Base-by-base conservation (phyloP, 441 rosid species). In the Melastoma candidum region DNA sequence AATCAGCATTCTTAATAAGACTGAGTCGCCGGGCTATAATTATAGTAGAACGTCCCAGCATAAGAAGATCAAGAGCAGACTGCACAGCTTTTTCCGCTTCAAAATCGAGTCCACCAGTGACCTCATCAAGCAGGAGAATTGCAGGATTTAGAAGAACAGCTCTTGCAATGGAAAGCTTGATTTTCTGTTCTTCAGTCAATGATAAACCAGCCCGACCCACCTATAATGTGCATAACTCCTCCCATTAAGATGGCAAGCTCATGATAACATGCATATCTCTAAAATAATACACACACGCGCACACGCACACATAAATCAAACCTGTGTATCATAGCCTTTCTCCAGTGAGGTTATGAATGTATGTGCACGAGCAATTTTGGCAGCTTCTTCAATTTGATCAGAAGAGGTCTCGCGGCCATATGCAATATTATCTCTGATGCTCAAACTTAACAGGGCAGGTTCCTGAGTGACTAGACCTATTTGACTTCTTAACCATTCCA, bases 311-410 rank as follows among this genome's bases (percentile, higher is more conserved):
- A 50, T n/a, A 49, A 52, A 25, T 56, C 60, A 66, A 67, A 89
- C 99, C 96, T 83, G 96, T 26, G 96, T 93, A 67, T 89, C 88
- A 54, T 93, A 93, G 76, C 99, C 99, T 71, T 79, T 76, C 66
- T 75, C 95, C 54, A 93, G 95, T 13, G 93, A 89, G 66, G 95
- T 86, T 66, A 93, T 80, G 78, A 86, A 93, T 57, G 96, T 82
- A 79, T 93, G 99, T 3, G 87, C 99, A 75, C 78, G 96, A 13
- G 99, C 99, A 59, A 74, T 82, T 77, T 93, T 89, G 53, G 99
- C 99, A 64, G 97, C 99, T 68, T 93, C 99, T 74, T 81, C 94
- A 54, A 93, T 87, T 79, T 87, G 95, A 74, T 93, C 99, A 45
- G 60, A 53, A 58, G 87, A 81, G 62, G 95, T 87, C 58, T 88